Percentiles rank a stretch among this genome's conserved stretches.
phyloP scores from a whole-genome alignment of 2,329 filamentous ascomycete species.

The Penicillium sp. region DNA sequence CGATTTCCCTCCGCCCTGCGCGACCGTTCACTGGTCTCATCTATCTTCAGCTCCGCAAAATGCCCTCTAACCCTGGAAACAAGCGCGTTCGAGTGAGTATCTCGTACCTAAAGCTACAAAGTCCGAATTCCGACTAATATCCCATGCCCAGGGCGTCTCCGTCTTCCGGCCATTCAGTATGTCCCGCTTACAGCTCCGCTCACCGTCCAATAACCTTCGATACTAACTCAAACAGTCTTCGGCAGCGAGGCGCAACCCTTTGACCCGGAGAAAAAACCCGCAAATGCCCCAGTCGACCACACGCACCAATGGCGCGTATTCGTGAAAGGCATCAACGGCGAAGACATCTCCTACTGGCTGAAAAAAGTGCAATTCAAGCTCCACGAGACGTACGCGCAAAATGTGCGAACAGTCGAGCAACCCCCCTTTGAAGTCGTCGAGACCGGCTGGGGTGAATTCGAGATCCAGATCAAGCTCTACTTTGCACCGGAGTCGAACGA shows the following conservation, averaged over 20 bases:
- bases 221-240: conserved; percentile 56
- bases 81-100: conserved; percentile 54
- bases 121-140: conserved; percentile 19
- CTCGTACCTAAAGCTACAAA: conserved; percentile 9
- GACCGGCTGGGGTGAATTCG: conserved; percentile 97
- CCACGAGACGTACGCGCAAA: conserved; percentile 93
- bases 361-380: conserved; percentile 98
- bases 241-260: conserved; percentile 78
- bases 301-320: conserved; percentile 97
- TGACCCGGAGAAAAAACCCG: conserved; percentile 72
- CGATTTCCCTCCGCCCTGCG: conserved; percentile 3
- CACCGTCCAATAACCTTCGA: neutral
- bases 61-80: conserved; percentile 55
- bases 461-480: conserved; percentile 91
- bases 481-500: conserved; percentile 84
- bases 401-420: conserved; percentile 78
- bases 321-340: conserved; percentile 83
- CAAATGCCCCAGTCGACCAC: conserved; percentile 79
- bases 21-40: neutral
- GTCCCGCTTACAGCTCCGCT: conserved; percentile 9
- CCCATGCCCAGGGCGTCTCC: conserved; percentile 40
- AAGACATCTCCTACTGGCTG: conserved; percentile 91
- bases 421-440: conserved; percentile 82
- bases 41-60: conserved; percentile 24
- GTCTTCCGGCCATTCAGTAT: conserved; percentile 49